These are phyloP conservation scores for Citrus hindsii DNA, from an alignment of 345 rosid genomes.

Conservation along the genomic window DNA sequence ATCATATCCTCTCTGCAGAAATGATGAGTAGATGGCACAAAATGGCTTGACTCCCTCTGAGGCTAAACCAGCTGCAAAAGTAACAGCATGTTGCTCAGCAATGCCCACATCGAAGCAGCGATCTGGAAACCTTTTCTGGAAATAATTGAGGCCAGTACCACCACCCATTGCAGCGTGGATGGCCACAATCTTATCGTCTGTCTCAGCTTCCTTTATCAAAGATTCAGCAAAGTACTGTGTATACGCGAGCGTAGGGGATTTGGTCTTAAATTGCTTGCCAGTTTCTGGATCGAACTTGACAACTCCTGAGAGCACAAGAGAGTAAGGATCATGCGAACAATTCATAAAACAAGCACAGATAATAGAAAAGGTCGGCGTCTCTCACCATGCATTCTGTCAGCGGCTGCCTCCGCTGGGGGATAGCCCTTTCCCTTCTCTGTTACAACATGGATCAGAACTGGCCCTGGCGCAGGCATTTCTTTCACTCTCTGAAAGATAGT, in stretches of 20 bases:
- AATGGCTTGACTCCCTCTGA: constrained; percentile 74
- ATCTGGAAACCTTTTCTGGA: constrained; percentile 62
- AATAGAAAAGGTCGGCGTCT: constrained; percentile 2
- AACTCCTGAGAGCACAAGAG: constrained; percentile 44
- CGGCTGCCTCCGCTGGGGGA: constrained; percentile 73
- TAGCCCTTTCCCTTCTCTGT: constrained; percentile 82
- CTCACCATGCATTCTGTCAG: constrained; percentile 80
- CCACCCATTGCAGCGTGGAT: constrained; percentile 91
- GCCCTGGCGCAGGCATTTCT: constrained; percentile 71
- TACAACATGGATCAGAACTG: constrained; percentile 63
- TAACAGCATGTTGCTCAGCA: constrained; percentile 77
- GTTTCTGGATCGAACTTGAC: constrained; percentile 57
- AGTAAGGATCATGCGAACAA: constrained; percentile 10
- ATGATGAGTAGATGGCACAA: constrained; percentile 75
- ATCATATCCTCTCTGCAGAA: constrained; percentile 75
- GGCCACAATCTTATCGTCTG: constrained; percentile 54
- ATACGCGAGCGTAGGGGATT: constrained; percentile 52
- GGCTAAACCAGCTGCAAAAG: constrained; percentile 80
- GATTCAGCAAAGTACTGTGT: constrained; percentile 69
- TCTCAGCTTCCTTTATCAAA: constrained; percentile 60
- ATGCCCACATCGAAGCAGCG: constrained; percentile 83
- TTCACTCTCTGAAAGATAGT: constrained; percentile 54
- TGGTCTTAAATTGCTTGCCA: constrained; percentile 56
- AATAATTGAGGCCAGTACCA: constrained; percentile 71
- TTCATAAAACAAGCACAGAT: not conserved